Evolutionary conservation across 164 flowering plant genomes (phyloP), one percentile per base, ranked within the genome.

Genomic region (Pachysandra terminalis): DNA sequence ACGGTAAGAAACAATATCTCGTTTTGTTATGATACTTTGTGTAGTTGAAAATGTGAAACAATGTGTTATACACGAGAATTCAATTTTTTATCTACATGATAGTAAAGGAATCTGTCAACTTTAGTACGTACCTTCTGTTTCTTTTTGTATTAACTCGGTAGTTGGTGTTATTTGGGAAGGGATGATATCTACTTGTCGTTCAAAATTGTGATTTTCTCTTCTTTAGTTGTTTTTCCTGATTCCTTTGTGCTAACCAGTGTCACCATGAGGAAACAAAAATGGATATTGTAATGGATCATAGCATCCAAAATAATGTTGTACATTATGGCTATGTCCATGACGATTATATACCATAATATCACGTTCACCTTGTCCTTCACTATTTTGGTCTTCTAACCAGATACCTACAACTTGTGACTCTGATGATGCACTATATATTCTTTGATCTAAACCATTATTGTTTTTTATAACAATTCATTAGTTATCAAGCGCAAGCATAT

Each of bases 251-350:
- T 75, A 75, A 8, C 75, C 75, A 23, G 14, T 26, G 15, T 48
- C 14, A 2, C 68, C 57, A 64, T n/a, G 26, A 15, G 73, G 59
- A n/a, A 26, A 19, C 25, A 64, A 25, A 9, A 64, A 10, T 4
- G 78, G 71, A 19, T 75, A 67, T 26, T 64, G 69, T 8, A 75
- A 22, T 0, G 74, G 69, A 19, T 71, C 75, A 64, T 75, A 75
- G 25, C 53, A 75, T 10, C 68, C 69, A 27, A 58, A 58, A 26
- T 57, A 66, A 51, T 66, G 45, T 53, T 57, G 37, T 0, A 69
- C 54, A 7, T 69, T 26, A 1, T 54, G 19, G 7, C 54, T 17
- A 22, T 55, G 40, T 0, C 35, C 27, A 21, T 19, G 8, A 12
- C 37, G 52, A 2, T 21, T 35, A 17, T 66, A 0, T 2, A 40